Base-by-base conservation (phyloP, 2,329 filamentous ascomycete genomes). In the Pseudonectria foliicola region DNA sequence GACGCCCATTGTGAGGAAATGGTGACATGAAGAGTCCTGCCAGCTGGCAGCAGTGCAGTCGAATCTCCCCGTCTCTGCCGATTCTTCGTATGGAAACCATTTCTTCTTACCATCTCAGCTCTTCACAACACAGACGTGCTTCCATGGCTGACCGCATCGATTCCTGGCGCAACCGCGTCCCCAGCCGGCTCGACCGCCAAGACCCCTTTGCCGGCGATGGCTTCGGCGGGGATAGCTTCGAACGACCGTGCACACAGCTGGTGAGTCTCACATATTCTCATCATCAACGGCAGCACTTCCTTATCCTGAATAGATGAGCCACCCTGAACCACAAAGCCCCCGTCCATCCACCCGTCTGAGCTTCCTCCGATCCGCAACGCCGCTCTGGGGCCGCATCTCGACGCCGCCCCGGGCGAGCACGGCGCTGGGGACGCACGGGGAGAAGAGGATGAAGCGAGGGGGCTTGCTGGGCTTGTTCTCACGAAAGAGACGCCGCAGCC, bases 121-220 rank as follows among this genome's bases (percentile, higher is more conserved):
- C n/a, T n/a, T n/a, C n/a, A n/a, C n/a, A n/a, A n/a, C n/a, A n/a
- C n/a, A n/a, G n/a, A n/a, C 8, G 5, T 21, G 18, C 18, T 21
- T 21, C 18, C 18, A 21, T 21, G 18, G 27, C 41, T 7, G 38
- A 50, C 24, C 44, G 38, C 25, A 53, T 62, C 34, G 49, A 60
- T 26, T 48, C 50, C 2, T 64, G 60, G 61, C 52, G 60, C 4
- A 45, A 48, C 18, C 55, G 53, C 10, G 54, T 64, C 14, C 60
- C 61, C 10, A 59, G 54, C 26, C 53, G 53, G 12, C 39, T 58
- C 7, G 59, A 63, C 12, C 49, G 60, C 14, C 49, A 55, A 4
- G 56, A 61, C 35, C 61, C 61, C 0, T 64, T 64, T 29, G 47
- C 44, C 10, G 52, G 53, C 7, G 59, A 63, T 31, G 54, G 52